Conservation (phyloP, 176 grass and related monocot species). For the Triticum monococcum region DNA sequence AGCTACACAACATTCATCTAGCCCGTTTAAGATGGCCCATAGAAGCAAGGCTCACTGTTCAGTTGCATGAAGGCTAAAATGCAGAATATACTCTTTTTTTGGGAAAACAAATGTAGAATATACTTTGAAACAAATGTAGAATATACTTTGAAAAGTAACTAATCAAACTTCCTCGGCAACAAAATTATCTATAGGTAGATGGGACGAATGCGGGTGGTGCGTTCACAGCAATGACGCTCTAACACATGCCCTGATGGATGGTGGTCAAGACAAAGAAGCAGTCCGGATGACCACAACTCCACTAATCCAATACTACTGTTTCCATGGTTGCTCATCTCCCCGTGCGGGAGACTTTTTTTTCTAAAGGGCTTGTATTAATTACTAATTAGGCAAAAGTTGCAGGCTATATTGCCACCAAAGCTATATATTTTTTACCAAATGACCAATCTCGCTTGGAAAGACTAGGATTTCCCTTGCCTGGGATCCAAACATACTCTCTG, state of each 20-base stretch:
- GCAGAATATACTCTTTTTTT: not conserved
- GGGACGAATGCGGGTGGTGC: not conserved
- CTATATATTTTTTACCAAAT: not conserved
- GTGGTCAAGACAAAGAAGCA: constrained; percentile 10
- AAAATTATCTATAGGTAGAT: not conserved
- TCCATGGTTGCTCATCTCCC: not conserved
- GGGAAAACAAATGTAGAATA: not conserved
- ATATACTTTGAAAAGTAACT: not conserved
- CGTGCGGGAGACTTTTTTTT: not conserved
- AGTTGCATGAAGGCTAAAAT: not conserved
- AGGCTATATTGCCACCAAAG: constrained; percentile 1
- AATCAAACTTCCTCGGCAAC: not conserved
- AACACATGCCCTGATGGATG: not conserved
- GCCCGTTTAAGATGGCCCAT: not conserved
- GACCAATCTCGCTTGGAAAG: not conserved
- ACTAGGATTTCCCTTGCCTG: constrained; percentile 1
- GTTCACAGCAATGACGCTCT: not conserved
- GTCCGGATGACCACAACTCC: not conserved
- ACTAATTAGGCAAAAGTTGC: not conserved
- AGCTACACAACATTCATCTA: not conserved
- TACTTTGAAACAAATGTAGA: not conserved
- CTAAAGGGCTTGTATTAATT: no score
- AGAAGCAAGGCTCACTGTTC: not conserved
- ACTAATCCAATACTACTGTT: not conserved
- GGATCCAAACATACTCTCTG: constrained; percentile 6